These are phyloP conservation scores for Gossypium lobatum DNA, from an alignment of 441 rosid species.

Conservation along the genomic window DNA sequence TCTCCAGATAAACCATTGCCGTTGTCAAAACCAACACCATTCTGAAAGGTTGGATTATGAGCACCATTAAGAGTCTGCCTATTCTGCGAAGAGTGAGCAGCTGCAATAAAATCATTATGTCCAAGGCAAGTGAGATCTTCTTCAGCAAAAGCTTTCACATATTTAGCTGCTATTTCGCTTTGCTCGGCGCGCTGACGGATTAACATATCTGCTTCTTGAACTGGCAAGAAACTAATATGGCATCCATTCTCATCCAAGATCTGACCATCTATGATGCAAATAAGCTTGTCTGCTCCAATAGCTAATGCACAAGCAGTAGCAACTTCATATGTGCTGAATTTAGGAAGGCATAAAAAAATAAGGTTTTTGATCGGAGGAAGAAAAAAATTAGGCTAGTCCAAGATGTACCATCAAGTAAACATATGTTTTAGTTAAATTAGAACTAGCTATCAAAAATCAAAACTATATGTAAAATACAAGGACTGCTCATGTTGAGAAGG, in stretches of 20 bases:
- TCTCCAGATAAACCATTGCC: slow-evolving; percentile 78
- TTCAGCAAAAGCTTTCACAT: slow-evolving; percentile 76
- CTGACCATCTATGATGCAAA: slow-evolving; percentile 83
- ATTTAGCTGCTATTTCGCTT: slow-evolving; percentile 87
- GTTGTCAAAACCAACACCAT: slow-evolving; percentile 86
- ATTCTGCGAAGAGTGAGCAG: slow-evolving; percentile 29
- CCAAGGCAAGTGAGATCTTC: slow-evolving; percentile 40
- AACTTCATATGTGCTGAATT: slow-evolving; percentile 86
- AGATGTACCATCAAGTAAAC: background rate
- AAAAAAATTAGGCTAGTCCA: background rate
- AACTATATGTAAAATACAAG: slow-evolving; percentile 4
- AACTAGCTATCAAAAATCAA: background rate
- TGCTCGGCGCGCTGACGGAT: slow-evolving; percentile 75
- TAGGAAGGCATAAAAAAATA: slow-evolving; percentile 10
- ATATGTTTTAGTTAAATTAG: background rate
- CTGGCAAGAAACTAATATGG: slow-evolving; percentile 75
- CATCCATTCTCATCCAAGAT: slow-evolving; percentile 73
- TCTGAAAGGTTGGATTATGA: slow-evolving; percentile 48
- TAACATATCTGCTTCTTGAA: slow-evolving; percentile 81
- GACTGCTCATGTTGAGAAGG: background rate
- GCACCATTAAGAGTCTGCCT: slow-evolving; percentile 34
- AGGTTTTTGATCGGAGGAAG: background rate
- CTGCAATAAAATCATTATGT: slow-evolving; percentile 36
- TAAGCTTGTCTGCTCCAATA: slow-evolving; percentile 91
- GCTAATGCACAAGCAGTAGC: slow-evolving; percentile 97